Base-by-base conservation (phyloP, 306 rosid species). In the Gastrolobium villosum region DNA sequence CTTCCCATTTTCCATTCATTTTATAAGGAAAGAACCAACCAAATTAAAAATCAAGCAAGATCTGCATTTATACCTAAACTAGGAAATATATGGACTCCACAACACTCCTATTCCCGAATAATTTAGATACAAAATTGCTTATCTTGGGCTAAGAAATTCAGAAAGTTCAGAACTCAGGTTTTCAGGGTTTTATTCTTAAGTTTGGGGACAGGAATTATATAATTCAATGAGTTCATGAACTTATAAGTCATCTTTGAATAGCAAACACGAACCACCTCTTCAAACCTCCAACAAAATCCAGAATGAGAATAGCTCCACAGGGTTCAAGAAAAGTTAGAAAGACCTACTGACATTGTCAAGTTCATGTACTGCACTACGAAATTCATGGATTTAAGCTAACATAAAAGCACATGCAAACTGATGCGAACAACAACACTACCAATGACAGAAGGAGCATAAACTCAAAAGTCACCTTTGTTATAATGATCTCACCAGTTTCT, bases 401-500 rank as follows among this genome's bases (percentile, higher is more conserved):
- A 71, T 55, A 52, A 40, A 71, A 52, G 39, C 50, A 60, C 36
- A 49, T 9, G 5, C 30, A 30, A 31, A 37, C 13, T 35, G 72
- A 49, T 49, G 72, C 45, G 65, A 65, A 54, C 41, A 75, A 20
- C 4, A 40, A 39, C 15, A 13, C 32, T 8, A 45, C 40, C 32
- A 56, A 78, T 49, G 62, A 44, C 8, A 53, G 2, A 34, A 60
- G 6, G 20, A 52, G 44, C 57, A 63, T 66, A 79, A 81, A 57
- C 40, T 72, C 36, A 45, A 4, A 35, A 7, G 5, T 37, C 48
- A 43, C 4, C 56, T 31, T 60, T 49, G 65, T 7, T 48, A 43
- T 31, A 14, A 71, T n/a, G n/a, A n/a, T 68, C n/a, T 39, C 31
- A 9, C n/a, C 31, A 36, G 7, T 35, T 36, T 45, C 43, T 30